Percentiles rank a stretch among this genome's conserved stretches.
phyloP scores from a whole-genome alignment of 306 rosid genomes.

The Cyclanthera cordifolia region DNA sequence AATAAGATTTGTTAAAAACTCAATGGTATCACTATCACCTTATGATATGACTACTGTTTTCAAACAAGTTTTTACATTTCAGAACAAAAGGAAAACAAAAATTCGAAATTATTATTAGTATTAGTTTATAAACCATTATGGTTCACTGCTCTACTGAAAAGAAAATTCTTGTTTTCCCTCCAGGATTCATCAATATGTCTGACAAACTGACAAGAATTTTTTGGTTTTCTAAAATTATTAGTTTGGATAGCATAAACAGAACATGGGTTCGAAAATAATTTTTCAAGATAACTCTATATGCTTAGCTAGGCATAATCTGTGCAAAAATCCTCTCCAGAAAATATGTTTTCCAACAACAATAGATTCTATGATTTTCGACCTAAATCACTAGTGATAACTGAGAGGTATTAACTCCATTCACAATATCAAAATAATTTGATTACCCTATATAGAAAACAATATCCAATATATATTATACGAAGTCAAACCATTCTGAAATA shows the following conservation, averaged over 20 bases:
- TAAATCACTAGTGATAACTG: not conserved
- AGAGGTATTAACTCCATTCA: not conserved
- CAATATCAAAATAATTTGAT: not conserved
- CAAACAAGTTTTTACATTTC: not conserved
- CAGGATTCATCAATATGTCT: not conserved
- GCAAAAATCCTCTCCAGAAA: not conserved
- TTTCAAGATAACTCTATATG: not conserved
- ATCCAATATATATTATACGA: not conserved
- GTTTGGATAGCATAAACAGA: not conserved
- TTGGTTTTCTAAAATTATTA: not conserved
- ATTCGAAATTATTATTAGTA: no score
- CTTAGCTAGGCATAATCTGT: not conserved
- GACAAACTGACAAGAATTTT: not conserved
- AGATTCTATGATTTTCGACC: not conserved
- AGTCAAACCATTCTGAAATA: not conserved
- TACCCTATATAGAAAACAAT: not conserved
- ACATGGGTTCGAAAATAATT: not conserved
- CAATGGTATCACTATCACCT: no score
- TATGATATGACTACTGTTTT: not conserved
- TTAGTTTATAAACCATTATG: not conserved
- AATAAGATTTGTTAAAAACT: no score
- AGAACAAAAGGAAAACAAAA: not conserved
- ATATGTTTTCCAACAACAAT: not conserved
- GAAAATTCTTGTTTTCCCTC: not conserved
- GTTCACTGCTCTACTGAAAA: not conserved